Evolutionary conservation across 805 yeast genomes (phyloP).

Genomic region (Dipodascus geniculatus): DNA sequence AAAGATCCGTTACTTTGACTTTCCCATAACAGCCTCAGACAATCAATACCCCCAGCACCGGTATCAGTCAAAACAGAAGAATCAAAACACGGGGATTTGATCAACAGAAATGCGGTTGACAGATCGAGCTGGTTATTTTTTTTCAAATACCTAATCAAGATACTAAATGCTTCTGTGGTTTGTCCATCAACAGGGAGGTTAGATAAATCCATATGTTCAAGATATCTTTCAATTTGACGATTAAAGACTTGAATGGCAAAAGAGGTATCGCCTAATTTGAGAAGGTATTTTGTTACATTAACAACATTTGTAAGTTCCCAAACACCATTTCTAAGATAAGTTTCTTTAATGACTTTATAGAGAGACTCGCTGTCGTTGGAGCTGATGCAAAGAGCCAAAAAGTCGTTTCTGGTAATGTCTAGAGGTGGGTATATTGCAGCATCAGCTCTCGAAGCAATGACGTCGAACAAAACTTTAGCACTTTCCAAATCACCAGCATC

Average conservation of each 20-base stretch:
- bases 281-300: slow-evolving; percentile 11
- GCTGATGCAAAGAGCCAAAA: slow-evolving; percentile 14
- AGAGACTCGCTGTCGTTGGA: slow-evolving; percentile 12
- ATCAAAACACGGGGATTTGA: slow-evolving; percentile 10
- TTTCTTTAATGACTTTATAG: slow-evolving; percentile 21
- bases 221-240: slow-evolving; percentile 15
- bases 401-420: slow-evolving; percentile 18
- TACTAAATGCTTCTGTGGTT: neutral
- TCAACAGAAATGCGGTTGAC: slow-evolving; percentile 10
- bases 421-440: slow-evolving; percentile 3
- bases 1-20: slow-evolving; percentile 11
- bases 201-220: slow-evolving; percentile 2
- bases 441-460: slow-evolving; percentile 13
- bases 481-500: slow-evolving; percentile 13
- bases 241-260: slow-evolving; percentile 21
- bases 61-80: slow-evolving; percentile 10
- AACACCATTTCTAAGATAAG: slow-evolving; percentile 16
- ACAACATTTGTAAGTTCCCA: slow-evolving; percentile 23
- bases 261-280: slow-evolving; percentile 9
- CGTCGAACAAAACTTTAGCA: slow-evolving; percentile 21
- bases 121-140: slow-evolving; percentile 6
- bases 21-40: slow-evolving; percentile 15
- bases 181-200: neutral
- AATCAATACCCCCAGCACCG: slow-evolving; percentile 10
- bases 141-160: slow-evolving; percentile 4